Percentiles rank a stretch among this genome's conserved stretches.
phyloP scores from a whole-genome alignment of 1,139 yeast genomes.

The Pichia sp. region DNA sequence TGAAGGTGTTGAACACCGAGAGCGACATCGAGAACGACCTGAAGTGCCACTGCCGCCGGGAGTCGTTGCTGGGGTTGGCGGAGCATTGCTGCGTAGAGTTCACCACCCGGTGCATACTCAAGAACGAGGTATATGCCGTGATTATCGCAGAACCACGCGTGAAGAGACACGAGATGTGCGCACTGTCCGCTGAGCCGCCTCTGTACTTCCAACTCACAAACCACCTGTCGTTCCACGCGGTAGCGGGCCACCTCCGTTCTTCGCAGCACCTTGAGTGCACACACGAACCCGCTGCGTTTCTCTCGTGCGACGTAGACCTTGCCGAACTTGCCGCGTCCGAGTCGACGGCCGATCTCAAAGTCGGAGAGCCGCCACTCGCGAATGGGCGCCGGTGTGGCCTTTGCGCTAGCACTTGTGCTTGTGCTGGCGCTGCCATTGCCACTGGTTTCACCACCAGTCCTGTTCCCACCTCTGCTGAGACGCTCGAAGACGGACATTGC shows the following conservation, averaged over 20 bases:
- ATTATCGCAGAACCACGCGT: conserved; percentile 79
- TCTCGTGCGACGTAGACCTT: conserved; percentile 86
- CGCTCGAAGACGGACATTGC: too few species aligned
- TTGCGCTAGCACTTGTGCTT: too few species aligned
- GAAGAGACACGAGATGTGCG: conserved; percentile 53
- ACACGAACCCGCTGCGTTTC: conserved; percentile 63
- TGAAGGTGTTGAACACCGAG: conserved; percentile 70
- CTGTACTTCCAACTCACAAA: conserved; percentile 90
- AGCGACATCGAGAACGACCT: conserved; percentile 43
- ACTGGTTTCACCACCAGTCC: too few species aligned
- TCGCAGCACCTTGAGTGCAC: conserved; percentile 89
- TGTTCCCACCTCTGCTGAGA: too few species aligned
- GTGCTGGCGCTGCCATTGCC: too few species aligned
- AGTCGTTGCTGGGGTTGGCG: conserved; percentile 17
- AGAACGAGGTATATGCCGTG: conserved; percentile 73
- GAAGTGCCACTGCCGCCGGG: not conserved
- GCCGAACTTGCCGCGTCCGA: conserved; percentile 94
- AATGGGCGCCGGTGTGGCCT: too few species aligned
- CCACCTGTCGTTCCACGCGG: conserved; percentile 79
- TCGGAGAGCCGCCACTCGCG: too few species aligned
- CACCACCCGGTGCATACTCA: conserved; percentile 86
- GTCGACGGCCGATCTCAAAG: conserved; percentile 80
- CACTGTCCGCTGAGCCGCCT: conserved; percentile 69
- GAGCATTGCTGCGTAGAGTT: conserved; percentile 60
- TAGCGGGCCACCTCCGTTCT: conserved; percentile 68